phyloP scores from a whole-genome alignment of 371 early-diverging fungal genomes.

The Haplosporangium sp. region DNA sequence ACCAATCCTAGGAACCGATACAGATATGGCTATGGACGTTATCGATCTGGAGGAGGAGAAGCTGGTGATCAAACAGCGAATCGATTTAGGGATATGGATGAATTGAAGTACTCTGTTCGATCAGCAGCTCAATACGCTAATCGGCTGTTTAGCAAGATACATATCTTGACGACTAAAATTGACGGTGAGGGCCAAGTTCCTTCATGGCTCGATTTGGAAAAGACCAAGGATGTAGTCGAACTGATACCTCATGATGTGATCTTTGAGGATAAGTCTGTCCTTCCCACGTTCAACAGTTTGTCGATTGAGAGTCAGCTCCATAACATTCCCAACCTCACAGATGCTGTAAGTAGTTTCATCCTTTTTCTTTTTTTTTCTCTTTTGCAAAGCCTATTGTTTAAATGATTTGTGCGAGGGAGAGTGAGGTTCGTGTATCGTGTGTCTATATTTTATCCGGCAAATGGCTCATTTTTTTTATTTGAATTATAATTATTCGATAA shows the following conservation, averaged over 20 bases:
- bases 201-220: constrained; percentile 28
- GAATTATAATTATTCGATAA: too few species aligned
- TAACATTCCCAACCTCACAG: constrained; percentile 33
- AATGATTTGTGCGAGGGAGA: too few species aligned
- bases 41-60: neutral
- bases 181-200: constrained; percentile 31
- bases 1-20: neutral
- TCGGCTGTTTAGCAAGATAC: constrained; percentile 17
- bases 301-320: constrained; percentile 46
- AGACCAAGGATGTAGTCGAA: constrained; percentile 9
- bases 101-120: constrained; percentile 44
- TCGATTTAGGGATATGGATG: constrained; percentile 50
- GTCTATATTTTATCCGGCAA: too few species aligned
- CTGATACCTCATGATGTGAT: constrained; percentile 31
- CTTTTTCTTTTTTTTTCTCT: neutral
- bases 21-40: too few species aligned
- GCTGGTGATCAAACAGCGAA: constrained; percentile 22
- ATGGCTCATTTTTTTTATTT: neutral
- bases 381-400: neutral
- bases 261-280: constrained; percentile 12
- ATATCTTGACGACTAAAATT: constrained; percentile 28
- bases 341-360: constrained; percentile 29
- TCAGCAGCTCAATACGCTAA: constrained; percentile 28
- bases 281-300: constrained; percentile 47
- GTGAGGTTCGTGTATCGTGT: too few species aligned